phyloP scores from a whole-genome alignment of 306 rosid species.

The Corylus avellana region DNA sequence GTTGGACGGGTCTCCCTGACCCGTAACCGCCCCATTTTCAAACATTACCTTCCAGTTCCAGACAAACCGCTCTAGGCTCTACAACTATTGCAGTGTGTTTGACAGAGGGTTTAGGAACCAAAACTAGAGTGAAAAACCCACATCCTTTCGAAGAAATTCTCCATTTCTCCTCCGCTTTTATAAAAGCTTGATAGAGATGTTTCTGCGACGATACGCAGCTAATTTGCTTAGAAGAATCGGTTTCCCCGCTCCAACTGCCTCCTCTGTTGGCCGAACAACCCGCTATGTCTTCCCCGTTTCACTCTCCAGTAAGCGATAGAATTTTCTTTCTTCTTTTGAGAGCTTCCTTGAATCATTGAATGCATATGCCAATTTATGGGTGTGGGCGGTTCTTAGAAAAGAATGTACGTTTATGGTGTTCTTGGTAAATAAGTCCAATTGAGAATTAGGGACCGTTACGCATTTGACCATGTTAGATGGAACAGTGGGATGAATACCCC shows the following conservation, averaged over 20 bases:
- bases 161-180: not conserved
- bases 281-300: slow-evolving; percentile 30
- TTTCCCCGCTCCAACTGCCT: slow-evolving; percentile 25
- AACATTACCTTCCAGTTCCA: not conserved
- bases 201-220: slow-evolving; percentile 39
- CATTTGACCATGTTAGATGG: not conserved
- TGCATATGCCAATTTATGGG: not conserved
- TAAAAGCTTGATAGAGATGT: slow-evolving; percentile 34
- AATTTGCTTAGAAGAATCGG: slow-evolving; percentile 43
- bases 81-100: not conserved
- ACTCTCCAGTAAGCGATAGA: slow-evolving; percentile 31
- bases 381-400: not conserved
- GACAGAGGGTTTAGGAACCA: not conserved
- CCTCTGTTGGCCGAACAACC: slow-evolving; percentile 17
- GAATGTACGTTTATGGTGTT: not conserved
- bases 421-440: not conserved
- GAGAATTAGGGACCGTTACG: not conserved
- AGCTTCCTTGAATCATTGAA: too few relatives aligned
- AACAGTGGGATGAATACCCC: not conserved
- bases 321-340: not conserved
- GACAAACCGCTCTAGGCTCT: too few relatives aligned
- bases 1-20: not conserved
- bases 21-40: not conserved
- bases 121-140: not conserved
- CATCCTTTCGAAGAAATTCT: not conserved